phyloP scores from a whole-genome alignment of 768 basidiomycete species.

The Macrolepiota albuminosa region DNA sequence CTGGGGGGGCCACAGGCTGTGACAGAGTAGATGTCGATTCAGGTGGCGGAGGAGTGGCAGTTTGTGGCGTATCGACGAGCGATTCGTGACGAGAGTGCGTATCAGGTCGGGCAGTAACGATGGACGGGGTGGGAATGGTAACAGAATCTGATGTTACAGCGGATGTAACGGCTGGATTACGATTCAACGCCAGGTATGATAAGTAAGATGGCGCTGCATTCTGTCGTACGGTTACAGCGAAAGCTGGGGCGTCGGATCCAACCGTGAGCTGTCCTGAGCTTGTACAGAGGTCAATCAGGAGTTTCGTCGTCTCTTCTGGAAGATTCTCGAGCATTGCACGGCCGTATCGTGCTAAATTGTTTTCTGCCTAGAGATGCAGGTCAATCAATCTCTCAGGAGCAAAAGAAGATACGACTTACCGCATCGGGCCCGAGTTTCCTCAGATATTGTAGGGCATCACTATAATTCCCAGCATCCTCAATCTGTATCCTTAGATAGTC shows the following conservation, averaged over 20 bases:
- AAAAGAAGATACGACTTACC: conserved; percentile 41
- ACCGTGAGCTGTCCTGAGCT: conserved; percentile 45
- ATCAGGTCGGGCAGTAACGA: conserved; percentile 40
- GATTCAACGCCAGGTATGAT: conserved; percentile 73
- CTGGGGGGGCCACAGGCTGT: conserved; percentile 20
- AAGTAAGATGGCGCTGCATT: conserved; percentile 60
- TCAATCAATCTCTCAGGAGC: not conserved
- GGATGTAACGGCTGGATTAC: conserved; percentile 40
- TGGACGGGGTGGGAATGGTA: conserved; percentile 40
- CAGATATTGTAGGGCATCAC: conserved; percentile 79
- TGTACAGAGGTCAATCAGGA: conserved; percentile 91
- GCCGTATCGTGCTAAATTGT: conserved; percentile 83
- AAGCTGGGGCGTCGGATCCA: conserved; percentile 33
- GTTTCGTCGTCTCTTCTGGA: conserved; percentile 84
- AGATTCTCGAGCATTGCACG: conserved; percentile 77
- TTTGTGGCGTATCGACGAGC: conserved; percentile 28
- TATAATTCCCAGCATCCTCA: conserved; percentile 82
- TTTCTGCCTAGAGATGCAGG: conserved; percentile 58
- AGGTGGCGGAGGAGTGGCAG: conserved; percentile 24
- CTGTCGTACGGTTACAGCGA: conserved; percentile 20
- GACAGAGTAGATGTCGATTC: conserved; percentile 26
- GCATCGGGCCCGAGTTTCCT: conserved; percentile 72
- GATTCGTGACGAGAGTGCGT: conserved; percentile 32
- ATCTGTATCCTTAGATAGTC: conserved; percentile 93
- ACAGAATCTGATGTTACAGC: conserved; percentile 34